Base-by-base conservation (phyloP, 257 asterid genomes). In the Penstemon barbatus region DNA sequence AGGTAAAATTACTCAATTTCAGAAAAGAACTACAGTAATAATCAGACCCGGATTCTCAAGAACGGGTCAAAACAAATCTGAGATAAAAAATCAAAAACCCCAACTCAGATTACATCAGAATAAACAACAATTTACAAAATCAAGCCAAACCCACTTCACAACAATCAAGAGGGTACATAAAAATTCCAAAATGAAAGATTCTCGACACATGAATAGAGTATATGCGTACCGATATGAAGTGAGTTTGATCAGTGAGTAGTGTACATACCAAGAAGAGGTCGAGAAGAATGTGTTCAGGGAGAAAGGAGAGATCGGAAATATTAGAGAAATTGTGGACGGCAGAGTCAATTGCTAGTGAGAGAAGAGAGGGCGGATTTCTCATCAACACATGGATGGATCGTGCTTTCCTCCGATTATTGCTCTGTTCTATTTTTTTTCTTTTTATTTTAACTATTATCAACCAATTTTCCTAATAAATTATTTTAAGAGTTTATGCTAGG, bases 261-360 rank as follows among this genome's bases (percentile, higher is more conserved):
- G 40, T 5, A 45, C 73, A 53, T 79, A 90, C 97, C 89, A 71
- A 37, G 66, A 90, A 85, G 63, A 91, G 94, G 42, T 92, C 96
- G 9, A 80, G 76, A 52, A 92, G 95, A 69, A 92, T 72, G 83
- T 92, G 96, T 4, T 86, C 96, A 5, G 96, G 98, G 65, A 92
- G 70, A 65, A 84, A 91, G 54, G 96, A 91, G 71, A 91, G 89
- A 87, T 91, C 96, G 61, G 89, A 84, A 43, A 84, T 78, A 66
- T 54, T 58, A 33, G 89, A 76, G 71, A 89, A 70, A 43, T 92
- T 82, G 50, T 61, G 57, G 50, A 89, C 79, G 33, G 95, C 89
- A n/a, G 90, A 71, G 89, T 89, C 90, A 78, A 87, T 83, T 68
- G 96, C 71, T 11, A 92, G 88, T 68, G 96, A 89, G 80, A 89